phyloP scores from a whole-genome alignment of 805 yeast genomes.

The Ogataea chonburiensis region DNA sequence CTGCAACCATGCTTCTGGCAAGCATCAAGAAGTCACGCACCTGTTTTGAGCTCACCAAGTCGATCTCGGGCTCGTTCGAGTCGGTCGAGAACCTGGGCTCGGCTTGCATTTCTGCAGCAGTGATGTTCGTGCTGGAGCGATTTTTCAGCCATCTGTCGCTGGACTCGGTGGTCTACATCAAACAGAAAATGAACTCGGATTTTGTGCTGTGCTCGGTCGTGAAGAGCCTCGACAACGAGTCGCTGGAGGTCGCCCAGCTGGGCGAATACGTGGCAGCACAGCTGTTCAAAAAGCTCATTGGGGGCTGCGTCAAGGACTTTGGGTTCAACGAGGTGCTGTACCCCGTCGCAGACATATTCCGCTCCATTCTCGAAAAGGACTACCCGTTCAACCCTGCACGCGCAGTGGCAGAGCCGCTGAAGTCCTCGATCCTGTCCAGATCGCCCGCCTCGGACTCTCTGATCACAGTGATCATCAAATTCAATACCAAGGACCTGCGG shows the following conservation, averaged over 20 bases:
- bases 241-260: constrained; percentile 35
- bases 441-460: constrained; percentile 24
- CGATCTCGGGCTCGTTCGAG: constrained; percentile 30
- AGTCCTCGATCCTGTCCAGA: constrained; percentile 8
- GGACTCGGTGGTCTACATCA: constrained; percentile 52
- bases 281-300: constrained; percentile 57
- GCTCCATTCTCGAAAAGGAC: constrained; percentile 56
- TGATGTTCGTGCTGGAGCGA: constrained; percentile 62
- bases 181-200: constrained; percentile 37
- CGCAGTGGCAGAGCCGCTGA: constrained; percentile 2
- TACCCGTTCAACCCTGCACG: constrained; percentile 54
- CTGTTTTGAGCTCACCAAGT: constrained; percentile 47
- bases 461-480: constrained; percentile 45
- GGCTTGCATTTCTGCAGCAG: constrained; percentile 50
- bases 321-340: constrained; percentile 71
- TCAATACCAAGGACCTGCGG: constrained; percentile 53
- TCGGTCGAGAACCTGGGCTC: constrained; percentile 60
- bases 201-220: constrained; percentile 43
- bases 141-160: constrained; percentile 54
- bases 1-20: constrained; percentile 35
- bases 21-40: constrained; percentile 62
- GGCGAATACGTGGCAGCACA: constrained; percentile 53
- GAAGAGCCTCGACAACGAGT: constrained; percentile 44
- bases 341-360: constrained; percentile 67
- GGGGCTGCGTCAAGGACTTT: constrained; percentile 73